Conservation (phyloP, 108 stramenopile genomes). For the Cyclotella baltica region DNA sequence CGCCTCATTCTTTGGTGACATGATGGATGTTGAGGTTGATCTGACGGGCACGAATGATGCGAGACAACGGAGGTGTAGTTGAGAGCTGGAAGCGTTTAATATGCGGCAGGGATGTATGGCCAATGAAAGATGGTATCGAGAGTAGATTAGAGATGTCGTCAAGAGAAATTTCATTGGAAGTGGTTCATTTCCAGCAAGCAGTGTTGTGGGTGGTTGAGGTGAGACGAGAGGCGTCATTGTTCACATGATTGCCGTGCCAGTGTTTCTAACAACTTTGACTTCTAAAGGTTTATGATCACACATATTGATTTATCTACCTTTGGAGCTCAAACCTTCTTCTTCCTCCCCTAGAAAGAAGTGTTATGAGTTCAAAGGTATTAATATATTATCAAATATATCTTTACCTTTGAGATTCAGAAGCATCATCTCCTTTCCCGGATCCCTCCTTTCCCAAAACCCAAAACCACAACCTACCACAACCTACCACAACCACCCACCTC, state of each 20-base stretch:
- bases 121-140: slow-evolving; percentile 1
- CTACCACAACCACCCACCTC: slow-evolving; percentile 6
- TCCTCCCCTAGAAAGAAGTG: too few species aligned
- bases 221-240: too few species aligned
- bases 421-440: background rate
- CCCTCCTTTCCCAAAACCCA: background rate
- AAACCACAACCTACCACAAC: too few species aligned
- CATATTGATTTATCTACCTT: too few species aligned
- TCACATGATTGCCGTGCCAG: too few species aligned
- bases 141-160: background rate
- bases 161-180: background rate
- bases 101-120: background rate
- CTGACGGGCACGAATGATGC: background rate
- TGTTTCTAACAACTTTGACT: too few species aligned
- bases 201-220: background rate
- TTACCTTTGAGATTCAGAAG: too few species aligned
- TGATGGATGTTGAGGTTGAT: background rate
- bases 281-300: too few species aligned
- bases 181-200: too few species aligned
- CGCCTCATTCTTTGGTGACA: background rate
- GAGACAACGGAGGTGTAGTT: background rate
- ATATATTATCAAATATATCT: too few species aligned
- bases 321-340: too few species aligned
- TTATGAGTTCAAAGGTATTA: too few species aligned
- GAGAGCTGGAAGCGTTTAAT: background rate